These are phyloP conservation scores for Ustulina deusta DNA, from an alignment of 2,329 filamentous ascomycete genomes.

Conservation along the genomic window DNA sequence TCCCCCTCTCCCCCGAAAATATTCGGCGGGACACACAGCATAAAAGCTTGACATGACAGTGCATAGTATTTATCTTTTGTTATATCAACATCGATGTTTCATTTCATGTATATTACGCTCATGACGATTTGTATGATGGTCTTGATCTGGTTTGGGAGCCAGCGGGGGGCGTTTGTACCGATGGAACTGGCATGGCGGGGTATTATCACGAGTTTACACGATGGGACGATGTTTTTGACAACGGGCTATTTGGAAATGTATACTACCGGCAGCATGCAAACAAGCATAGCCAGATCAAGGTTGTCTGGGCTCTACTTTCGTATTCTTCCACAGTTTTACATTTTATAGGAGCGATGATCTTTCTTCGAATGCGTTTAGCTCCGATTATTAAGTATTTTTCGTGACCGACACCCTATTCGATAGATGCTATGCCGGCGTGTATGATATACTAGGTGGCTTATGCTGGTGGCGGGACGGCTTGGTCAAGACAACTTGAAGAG, in stretches of 20 bases:
- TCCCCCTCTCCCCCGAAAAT: slow-evolving; percentile 62
- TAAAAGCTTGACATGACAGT: slow-evolving; percentile 32
- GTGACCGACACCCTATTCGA: no score
- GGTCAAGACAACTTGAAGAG: no score
- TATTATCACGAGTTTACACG: slow-evolving; percentile 25
- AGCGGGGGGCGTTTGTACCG: not conserved
- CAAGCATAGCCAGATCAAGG: not conserved
- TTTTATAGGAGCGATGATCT: not conserved
- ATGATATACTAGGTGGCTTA: no score
- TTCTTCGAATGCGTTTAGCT: not conserved
- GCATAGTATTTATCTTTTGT: slow-evolving; percentile 9
- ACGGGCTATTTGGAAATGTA: slow-evolving; percentile 17
- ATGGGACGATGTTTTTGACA: slow-evolving; percentile 14
- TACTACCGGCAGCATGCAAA: slow-evolving; percentile 17
- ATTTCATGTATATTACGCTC: slow-evolving; percentile 43
- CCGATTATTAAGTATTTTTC: no score
- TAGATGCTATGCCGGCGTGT: no score
- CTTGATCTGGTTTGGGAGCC: slow-evolving; percentile 13
- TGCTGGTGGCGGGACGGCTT: no score
- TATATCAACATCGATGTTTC: slow-evolving; percentile 21
- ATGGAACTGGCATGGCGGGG: not conserved
- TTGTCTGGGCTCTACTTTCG: slow-evolving; percentile 1
- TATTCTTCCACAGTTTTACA: slow-evolving; percentile 1
- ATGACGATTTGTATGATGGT: slow-evolving; percentile 43
- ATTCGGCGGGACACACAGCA: slow-evolving; percentile 27